Evolutionary conservation across 345 rosid species (phyloP), one percentile per base, ranked within the genome.

Genomic region (Citrus sinensis): DNA sequence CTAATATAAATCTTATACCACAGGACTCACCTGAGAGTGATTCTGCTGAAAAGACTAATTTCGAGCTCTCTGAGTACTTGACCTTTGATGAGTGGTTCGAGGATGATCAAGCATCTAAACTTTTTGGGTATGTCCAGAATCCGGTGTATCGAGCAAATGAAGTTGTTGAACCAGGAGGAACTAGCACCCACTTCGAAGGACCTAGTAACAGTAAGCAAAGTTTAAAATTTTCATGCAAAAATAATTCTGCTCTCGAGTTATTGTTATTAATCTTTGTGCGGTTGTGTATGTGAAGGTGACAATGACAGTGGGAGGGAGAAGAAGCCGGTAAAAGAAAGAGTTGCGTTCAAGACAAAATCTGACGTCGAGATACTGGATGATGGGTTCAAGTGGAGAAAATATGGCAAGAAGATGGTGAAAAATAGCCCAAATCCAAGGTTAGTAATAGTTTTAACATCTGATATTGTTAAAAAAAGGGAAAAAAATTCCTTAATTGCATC

Each of bases 331-430:
- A 93, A 81, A 82, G 90, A 86, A 78, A 90, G 93, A 80, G 86
- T 87, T 75, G 95, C 98, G 37, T 94, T 96, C 85, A 92, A 84
- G 85, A 94, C 97, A 24, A 80, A 81, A 79, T 91, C 99, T 1
- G 97, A 89, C 19, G 84, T 94, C 13, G 99, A 96, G 80, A 87
- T 92, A 76, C 85, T 96, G 27, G 94, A 91, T 70, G 99, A 96
- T 40, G 99, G 99, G 2, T 96, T 74, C 88, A 96, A 81, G 82
- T 96, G 99, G 99, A 90, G 98, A 81, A 96, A 96, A 79, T 96
- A 96, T 72, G 99, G 99, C 39, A 96, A 94, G 91, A 96, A 96
- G 85, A 92, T 89, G 97, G 98, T 96, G 46, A 96, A 94, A 84
- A 88, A 92, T 86, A 94, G 94, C 81, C 93, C 97, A 4, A 85